These are phyloP conservation scores for Penicillium paxilli DNA, from an alignment of 495 filamentous ascomycete species.

Conservation along the genomic window DNA sequence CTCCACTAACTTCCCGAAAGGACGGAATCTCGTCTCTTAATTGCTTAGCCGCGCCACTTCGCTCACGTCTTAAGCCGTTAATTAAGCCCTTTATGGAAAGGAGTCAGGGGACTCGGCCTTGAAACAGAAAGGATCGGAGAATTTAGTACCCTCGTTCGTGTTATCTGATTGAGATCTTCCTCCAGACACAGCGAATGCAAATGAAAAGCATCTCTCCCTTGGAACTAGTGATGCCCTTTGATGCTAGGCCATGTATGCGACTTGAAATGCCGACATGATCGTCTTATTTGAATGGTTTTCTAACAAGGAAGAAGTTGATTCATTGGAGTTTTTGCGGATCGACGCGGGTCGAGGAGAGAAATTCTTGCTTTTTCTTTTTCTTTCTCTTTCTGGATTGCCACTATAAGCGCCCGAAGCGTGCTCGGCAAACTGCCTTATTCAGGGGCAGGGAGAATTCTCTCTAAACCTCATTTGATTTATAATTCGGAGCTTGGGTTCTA, in stretches of 20 bases:
- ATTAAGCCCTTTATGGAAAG: not conserved
- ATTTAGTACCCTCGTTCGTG: not conserved
- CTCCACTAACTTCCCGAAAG: conserved; percentile 9
- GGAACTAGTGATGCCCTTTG: not conserved
- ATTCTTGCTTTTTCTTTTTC: not conserved
- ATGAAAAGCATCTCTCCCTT: too few relatives aligned
- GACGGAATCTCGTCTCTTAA: not conserved
- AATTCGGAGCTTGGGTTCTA: too few relatives aligned
- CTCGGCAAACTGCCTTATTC: not conserved
- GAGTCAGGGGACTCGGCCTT: not conserved
- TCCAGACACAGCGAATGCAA: too few relatives aligned
- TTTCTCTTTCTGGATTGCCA: too few relatives aligned
- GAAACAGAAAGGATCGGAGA: conserved; percentile 1
- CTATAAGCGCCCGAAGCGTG: not conserved
- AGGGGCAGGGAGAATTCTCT: not conserved
- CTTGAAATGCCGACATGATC: not conserved
- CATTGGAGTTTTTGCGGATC: not conserved
- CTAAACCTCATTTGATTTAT: not conserved
- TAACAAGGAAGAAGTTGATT: not conserved
- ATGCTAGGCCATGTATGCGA: not conserved
- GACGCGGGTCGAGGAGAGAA: not conserved
- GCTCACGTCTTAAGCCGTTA: not conserved
- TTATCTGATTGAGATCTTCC: conserved; percentile 16
- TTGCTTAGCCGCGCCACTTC: conserved; percentile 2
- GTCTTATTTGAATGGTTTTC: not conserved